Evolutionary conservation across 1,284 basidiomycete genomes (phyloP).

Genomic region (Vanrija humicola): DNA sequence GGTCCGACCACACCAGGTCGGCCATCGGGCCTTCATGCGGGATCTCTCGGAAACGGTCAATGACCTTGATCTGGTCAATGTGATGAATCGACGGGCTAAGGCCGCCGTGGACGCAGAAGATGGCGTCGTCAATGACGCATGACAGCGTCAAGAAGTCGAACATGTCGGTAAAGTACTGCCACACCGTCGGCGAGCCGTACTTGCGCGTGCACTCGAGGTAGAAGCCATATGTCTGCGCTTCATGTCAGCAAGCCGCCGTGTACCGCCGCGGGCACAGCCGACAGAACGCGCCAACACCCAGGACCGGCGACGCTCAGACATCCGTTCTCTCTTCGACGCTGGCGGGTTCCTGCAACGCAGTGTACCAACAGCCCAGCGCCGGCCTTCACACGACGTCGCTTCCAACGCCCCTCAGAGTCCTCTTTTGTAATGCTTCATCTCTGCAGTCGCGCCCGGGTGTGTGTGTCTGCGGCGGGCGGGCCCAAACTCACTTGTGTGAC

Average conservation of each 20-base stretch:
- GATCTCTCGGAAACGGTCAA: conserved; percentile 98
- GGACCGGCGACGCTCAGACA: conserved; percentile 34
- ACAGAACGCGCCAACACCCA: too few species aligned
- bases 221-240: conserved; percentile 88
- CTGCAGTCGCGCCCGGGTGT: conserved; percentile 4
- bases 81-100: conserved; percentile 97
- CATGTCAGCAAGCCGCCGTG: conserved; percentile 3
- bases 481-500: conserved; percentile 78
- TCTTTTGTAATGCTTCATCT: conserved; percentile 38
- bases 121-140: conserved; percentile 97
- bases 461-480: background rate
- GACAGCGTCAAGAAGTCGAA: conserved; percentile 98
- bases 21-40: conserved; percentile 99
- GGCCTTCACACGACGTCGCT: conserved; percentile 4
- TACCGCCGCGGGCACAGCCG: background rate
- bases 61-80: conserved; percentile 98
- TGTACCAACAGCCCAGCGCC: conserved; percentile 11
- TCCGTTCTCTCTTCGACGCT: conserved; percentile 40
- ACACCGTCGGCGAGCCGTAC: conserved; percentile 92
- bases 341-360: conserved; percentile 19
- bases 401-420: conserved; percentile 36
- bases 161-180: conserved; percentile 99
- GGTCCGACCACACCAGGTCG: conserved; percentile 99
- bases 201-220: conserved; percentile 98
- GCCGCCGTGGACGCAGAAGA: conserved; percentile 99